Evolutionary conservation across 2,329 filamentous ascomycete species (phyloP), one percentile per base, ranked within the genome.

Genomic region (Aspergillus piperis): DNA sequence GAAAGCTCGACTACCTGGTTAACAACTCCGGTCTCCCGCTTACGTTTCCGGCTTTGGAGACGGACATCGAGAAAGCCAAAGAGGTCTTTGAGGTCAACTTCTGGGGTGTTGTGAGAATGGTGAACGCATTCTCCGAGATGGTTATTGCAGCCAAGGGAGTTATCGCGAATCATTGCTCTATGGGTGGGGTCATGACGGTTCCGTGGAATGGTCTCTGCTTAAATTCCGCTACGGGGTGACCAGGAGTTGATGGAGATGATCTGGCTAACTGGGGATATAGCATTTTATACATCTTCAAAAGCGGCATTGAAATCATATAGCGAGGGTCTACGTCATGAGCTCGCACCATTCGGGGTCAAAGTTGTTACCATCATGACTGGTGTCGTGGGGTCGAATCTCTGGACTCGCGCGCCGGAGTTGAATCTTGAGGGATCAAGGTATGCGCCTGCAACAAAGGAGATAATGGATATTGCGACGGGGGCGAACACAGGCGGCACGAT

Each of bases 11-110:
- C 57, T 66, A 71, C 32, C 66, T 81, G 0, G 66, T 82, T 58
- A 82, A 82, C 67, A 83, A 82, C 57, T 77, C 80, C 11, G 80
- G 75, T 2, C 51, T 57, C 2, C 66, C 64, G n/a, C 70, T 70
- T n/a, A 63, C 69, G 8, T 69, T 69, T 59, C 80, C 79, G 1
- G 61, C 74, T 4, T 56, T 81, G 8, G 78, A 81, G 48, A 63
- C 69, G 0, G 65, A 74, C 27, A 59, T 80, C 2, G 65, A 68
- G 1, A 62, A 74, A 15, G 74, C 72, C n/a, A 76, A 72, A 52
- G 61, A 56, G 15, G 32, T 80, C 3, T 81, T 75, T 59, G 77
- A 81, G 11, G 66, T 77, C 15, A 82, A 83, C 62, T 67, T 79
- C 21, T 81, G 74, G 71, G 73, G 73, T 1, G 41, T 70, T 1